Percentiles rank a stretch among this genome's conserved stretches.
These are phyloP conservation scores for Gossypioides kirkii DNA, from an alignment of 345 rosid species.

Conservation along the genomic window DNA sequence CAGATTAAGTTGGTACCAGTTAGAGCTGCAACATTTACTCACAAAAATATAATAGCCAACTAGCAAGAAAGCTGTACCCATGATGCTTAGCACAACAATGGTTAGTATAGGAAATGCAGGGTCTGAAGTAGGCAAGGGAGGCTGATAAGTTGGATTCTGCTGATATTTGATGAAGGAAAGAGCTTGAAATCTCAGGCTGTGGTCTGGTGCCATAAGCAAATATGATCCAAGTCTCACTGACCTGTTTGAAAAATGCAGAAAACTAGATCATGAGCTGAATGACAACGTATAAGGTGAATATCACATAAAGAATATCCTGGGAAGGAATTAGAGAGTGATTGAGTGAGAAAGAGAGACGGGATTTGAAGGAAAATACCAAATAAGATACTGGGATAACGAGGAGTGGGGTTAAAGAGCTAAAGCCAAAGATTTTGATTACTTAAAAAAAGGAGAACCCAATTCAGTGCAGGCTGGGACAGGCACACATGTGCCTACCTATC, in stretches of 20 bases:
- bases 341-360: conserved; percentile 13
- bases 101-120: conserved; percentile 38
- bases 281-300: background rate
- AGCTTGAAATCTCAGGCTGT: conserved; percentile 18
- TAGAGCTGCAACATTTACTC: conserved; percentile 41
- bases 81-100: conserved; percentile 34
- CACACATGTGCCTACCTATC: conserved; percentile 7
- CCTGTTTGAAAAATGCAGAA: conserved; percentile 1
- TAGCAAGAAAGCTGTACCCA: conserved; percentile 39
- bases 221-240: background rate
- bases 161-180: conserved; percentile 18
- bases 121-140: conserved; percentile 26
- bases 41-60: conserved; percentile 36
- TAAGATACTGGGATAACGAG: background rate
- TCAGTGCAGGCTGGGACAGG: conserved; percentile 12
- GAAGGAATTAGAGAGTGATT: conserved; percentile 7
- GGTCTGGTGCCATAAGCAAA: conserved; percentile 26
- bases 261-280: background rate
- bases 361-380: conserved; percentile 15
- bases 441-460: background rate
- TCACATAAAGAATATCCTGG: background rate
- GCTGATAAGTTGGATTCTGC: conserved; percentile 13
- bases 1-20: conserved; percentile 26
- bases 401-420: background rate
- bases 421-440: conserved; percentile 15